phyloP scores from a whole-genome alignment of 108 stramenopile genomes.

The Parietichytrium sp. region DNA sequence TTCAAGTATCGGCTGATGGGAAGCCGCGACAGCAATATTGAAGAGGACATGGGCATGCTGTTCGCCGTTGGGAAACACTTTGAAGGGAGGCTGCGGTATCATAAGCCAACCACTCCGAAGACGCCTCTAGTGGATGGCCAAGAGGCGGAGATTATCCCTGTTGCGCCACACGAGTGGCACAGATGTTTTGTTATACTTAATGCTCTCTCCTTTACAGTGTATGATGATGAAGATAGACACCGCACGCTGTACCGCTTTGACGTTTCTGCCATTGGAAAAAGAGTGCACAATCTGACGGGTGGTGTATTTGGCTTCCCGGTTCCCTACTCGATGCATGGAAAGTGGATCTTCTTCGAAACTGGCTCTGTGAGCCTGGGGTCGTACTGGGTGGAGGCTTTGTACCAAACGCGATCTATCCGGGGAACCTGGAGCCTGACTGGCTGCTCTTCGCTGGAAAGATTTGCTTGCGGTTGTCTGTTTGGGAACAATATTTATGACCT shows the following conservation, averaged over 20 bases:
- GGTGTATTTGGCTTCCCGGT: not conserved
- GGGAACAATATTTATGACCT: not conserved
- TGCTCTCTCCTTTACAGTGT: not conserved
- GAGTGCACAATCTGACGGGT: not conserved
- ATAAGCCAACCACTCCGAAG: too few relatives aligned
- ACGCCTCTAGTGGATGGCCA: too few relatives aligned
- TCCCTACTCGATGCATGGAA: too few relatives aligned
- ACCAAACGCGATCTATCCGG: not conserved
- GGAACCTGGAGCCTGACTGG: not conserved
- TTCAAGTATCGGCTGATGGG: too few relatives aligned
- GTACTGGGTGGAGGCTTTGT: constrained; percentile 9
- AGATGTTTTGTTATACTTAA: not conserved
- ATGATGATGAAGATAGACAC: not conserved
- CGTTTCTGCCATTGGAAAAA: not conserved
- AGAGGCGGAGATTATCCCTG: too few relatives aligned
- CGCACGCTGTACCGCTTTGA: not conserved
- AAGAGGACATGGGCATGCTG: too few relatives aligned
- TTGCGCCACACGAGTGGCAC: not conserved
- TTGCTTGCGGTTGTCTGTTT: not conserved
- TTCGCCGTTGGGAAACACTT: too few relatives aligned
- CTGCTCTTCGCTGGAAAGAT: not conserved
- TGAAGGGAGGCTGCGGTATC: too few relatives aligned
- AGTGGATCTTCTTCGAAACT: too few relatives aligned
- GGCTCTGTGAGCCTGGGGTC: not conserved
- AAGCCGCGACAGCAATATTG: too few relatives aligned